Evolutionary conservation across 805 yeast genomes (phyloP).

Genomic region (Myxozyma vanderwaltii): DNA sequence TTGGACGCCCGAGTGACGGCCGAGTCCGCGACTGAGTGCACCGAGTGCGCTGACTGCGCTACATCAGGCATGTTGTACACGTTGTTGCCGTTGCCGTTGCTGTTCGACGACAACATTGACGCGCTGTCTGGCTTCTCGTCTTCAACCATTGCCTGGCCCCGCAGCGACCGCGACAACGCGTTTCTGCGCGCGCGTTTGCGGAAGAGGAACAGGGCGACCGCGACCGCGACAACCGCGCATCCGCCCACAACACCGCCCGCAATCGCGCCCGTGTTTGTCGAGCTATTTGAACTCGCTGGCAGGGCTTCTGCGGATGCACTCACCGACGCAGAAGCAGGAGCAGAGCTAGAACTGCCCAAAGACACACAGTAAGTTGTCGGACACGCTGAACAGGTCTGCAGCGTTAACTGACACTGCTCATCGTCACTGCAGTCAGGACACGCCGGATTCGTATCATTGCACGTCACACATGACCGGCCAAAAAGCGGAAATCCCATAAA

Average conservation of each 20-base stretch:
- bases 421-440: slow-evolving; percentile 48
- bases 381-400: slow-evolving; percentile 61
- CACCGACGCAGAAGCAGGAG: slow-evolving; percentile 2
- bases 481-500: not conserved
- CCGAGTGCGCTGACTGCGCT: slow-evolving; percentile 38
- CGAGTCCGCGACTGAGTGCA: slow-evolving; percentile 55
- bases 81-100: not conserved
- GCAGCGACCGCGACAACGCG: too few relatives aligned
- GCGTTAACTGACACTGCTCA: slow-evolving; percentile 57
- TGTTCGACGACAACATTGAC: not conserved
- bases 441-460: slow-evolving; percentile 15
- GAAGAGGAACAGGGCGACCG: slow-evolving; percentile 47
- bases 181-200: slow-evolving; percentile 35
- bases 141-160: not conserved
- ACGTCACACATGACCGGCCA: slow-evolving; percentile 5
- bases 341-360: not conserved
- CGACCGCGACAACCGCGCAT: slow-evolving; percentile 48
- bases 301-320: not conserved
- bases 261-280: slow-evolving; percentile 53
- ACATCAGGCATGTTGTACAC: slow-evolving; percentile 3
- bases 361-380: slow-evolving; percentile 55
- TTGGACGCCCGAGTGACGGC: slow-evolving; percentile 70
- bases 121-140: slow-evolving; percentile 1
- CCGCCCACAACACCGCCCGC: slow-evolving; percentile 77
- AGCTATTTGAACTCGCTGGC: not conserved